These are phyloP conservation scores for Alternaria arbusti DNA, from an alignment of 2,329 filamentous ascomycete genomes.

Conservation along the genomic window DNA sequence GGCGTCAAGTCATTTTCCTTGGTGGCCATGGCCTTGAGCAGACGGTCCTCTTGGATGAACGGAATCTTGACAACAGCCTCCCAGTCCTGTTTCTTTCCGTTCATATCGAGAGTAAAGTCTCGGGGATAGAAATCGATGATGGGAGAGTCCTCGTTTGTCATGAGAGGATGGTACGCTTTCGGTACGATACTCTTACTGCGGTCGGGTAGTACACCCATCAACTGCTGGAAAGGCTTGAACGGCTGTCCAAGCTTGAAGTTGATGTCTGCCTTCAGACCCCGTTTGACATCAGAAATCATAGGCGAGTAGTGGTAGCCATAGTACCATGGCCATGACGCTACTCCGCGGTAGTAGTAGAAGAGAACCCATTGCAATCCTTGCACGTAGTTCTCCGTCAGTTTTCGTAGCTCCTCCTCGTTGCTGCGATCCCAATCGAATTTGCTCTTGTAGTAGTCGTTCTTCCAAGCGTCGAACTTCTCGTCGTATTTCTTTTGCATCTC, in stretches of 20 bases:
- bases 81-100: slow-evolving; percentile 99
- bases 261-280: slow-evolving; percentile 83
- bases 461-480: slow-evolving; percentile 89
- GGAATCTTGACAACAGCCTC: slow-evolving; percentile 99
- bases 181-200: slow-evolving; percentile 98
- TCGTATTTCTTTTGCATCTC: slow-evolving; percentile 86
- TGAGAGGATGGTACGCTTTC: slow-evolving; percentile 82
- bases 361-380: slow-evolving; percentile 98
- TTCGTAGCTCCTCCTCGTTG: slow-evolving; percentile 78
- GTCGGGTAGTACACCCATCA: slow-evolving; percentile 98
- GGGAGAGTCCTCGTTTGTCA: slow-evolving; percentile 88
- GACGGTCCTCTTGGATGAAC: slow-evolving; percentile 91
- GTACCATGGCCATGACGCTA: slow-evolving; percentile 98
- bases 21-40: slow-evolving; percentile 84
- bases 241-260: slow-evolving; percentile 94
- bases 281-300: slow-evolving; percentile 94
- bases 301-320: slow-evolving; percentile 97
- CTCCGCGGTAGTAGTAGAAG: slow-evolving; percentile 96
- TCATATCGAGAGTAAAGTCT: slow-evolving; percentile 98
- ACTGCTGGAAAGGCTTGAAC: slow-evolving; percentile 91
- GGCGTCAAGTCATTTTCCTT: slow-evolving; percentile 79
- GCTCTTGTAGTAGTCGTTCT: slow-evolving; percentile 86
- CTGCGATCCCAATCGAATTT: slow-evolving; percentile 91
- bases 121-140: slow-evolving; percentile 98
- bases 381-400: slow-evolving; percentile 93